Conservation (phyloP, 2,329 filamentous ascomycete genomes). For the Cercospora zeae-maydis region DNA sequence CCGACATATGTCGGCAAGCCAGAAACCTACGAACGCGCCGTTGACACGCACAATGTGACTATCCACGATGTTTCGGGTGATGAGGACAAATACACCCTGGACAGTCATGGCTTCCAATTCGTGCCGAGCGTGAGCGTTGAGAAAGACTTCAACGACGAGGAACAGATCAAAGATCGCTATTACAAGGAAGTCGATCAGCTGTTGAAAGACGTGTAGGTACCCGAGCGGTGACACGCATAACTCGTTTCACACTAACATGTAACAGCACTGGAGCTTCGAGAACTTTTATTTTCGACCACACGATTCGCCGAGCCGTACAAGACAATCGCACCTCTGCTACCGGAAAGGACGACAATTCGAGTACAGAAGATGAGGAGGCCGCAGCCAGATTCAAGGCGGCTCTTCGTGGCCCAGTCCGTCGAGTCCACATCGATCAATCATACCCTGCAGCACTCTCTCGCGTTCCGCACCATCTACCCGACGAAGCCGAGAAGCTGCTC, state of each 20-base stretch:
- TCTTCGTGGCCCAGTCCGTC: conserved; percentile 47
- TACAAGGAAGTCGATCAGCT: conserved; percentile 40
- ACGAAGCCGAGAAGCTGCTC: conserved; percentile 45
- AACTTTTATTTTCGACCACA: conserved; percentile 62
- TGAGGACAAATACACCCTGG: conserved; percentile 35
- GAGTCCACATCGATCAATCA: conserved; percentile 59
- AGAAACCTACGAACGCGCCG: conserved; percentile 35
- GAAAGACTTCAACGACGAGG: conserved; percentile 40
- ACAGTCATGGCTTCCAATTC: conserved; percentile 38
- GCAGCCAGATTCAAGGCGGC: conserved; percentile 18
- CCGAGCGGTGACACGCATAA: too few species aligned
- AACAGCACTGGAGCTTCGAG: conserved; percentile 51
- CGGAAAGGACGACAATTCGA: conserved; percentile 25
- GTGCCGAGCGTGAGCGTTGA: conserved; percentile 35
- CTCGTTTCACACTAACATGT: background rate
- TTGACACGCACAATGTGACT: conserved; percentile 30
- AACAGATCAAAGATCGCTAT: conserved; percentile 38
- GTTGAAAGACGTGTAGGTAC: conserved; percentile 37
- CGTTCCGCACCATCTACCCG: conserved; percentile 47
- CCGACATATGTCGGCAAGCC: conserved; percentile 26
- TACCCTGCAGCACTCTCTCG: conserved; percentile 44
- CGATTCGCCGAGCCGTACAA: conserved; percentile 48
- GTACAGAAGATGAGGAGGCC: background rate
- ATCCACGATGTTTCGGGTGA: conserved; percentile 47
- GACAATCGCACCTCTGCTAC: conserved; percentile 27